Evolutionary conservation across 441 rosid species (phyloP).

Genomic region (Monsonia emarginata): DNA sequence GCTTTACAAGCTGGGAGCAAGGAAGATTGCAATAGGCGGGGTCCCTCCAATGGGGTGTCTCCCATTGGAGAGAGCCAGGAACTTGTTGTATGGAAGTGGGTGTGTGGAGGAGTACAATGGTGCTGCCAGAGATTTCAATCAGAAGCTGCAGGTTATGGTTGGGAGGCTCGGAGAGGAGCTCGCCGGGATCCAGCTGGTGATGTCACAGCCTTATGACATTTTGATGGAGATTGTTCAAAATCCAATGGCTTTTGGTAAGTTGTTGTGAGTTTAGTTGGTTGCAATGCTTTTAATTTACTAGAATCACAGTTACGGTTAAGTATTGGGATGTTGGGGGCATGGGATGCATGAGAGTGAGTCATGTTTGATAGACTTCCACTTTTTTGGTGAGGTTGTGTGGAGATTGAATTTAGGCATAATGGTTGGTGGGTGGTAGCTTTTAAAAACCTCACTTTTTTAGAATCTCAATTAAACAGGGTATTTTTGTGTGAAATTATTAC

Average conservation of each 20-base stretch:
- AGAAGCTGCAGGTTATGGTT: conserved; percentile 23
- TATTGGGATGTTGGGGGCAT: no score
- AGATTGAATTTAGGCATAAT: no score
- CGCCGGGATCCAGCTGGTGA: conserved; percentile 30
- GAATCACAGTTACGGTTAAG: background rate
- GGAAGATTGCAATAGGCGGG: no score
- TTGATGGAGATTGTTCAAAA: conserved; percentile 31
- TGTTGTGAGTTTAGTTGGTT: background rate
- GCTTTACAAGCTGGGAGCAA: conserved; percentile 42
- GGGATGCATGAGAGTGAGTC: conserved; percentile 9
- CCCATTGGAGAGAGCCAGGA: conserved; percentile 48
- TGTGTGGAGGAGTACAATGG: conserved; percentile 42
- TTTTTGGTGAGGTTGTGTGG: no score
- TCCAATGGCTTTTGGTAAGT: conserved; percentile 44
- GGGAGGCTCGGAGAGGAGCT: conserved; percentile 28
- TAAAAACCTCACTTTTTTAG: no score
- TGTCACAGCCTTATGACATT: conserved; percentile 32
- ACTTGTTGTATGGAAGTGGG: conserved; percentile 26
- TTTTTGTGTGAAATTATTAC: no score
- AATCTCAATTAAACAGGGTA: no score
- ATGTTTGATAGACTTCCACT: no score
- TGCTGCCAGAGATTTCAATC: conserved; percentile 41
- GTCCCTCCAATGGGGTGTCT: conserved; percentile 55
- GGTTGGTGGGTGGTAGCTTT: background rate
- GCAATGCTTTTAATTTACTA: background rate